Percentiles rank a stretch among this genome's conserved stretches.
Conservation (phyloP, 2,329 filamentous ascomycete species). For the Leptographium galeiforme region DNA sequence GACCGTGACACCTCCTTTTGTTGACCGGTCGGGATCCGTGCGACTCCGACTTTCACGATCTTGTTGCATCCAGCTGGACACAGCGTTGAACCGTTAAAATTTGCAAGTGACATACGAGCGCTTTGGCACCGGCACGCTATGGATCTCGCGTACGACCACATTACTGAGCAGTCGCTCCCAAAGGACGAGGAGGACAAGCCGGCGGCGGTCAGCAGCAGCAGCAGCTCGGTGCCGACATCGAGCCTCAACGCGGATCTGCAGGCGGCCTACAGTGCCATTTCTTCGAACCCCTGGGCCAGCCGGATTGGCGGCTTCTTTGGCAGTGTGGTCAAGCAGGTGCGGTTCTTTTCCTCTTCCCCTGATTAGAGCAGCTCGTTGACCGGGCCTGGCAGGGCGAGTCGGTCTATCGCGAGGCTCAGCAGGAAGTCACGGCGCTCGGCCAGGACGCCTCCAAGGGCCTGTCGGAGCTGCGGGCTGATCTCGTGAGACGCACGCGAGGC, state of each 20-base stretch:
- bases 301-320: conserved; percentile 79
- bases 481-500: conserved; percentile 61
- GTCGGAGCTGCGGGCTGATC: conserved; percentile 50
- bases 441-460: conserved; percentile 75
- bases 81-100: too few species aligned
- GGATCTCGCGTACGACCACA: conserved; percentile 97
- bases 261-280: conserved; percentile 90
- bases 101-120: too few species aligned
- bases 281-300: conserved; percentile 80
- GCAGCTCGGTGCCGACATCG: conserved; percentile 23
- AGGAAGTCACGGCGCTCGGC: conserved; percentile 68
- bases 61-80: too few species aligned
- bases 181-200: conserved; percentile 37
- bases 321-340: conserved; percentile 83
- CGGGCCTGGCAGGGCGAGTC: conserved; percentile 52
- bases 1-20: background rate
- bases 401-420: conserved; percentile 72
- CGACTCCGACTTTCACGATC: too few species aligned
- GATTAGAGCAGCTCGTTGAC: background rate
- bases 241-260: conserved; percentile 80
- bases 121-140: too few species aligned
- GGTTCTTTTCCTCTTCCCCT: background rate
- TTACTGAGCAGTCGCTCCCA: conserved; percentile 67
- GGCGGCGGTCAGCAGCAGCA: conserved; percentile 16
- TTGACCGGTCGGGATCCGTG: background rate